Percentiles rank a stretch among this genome's conserved stretches.
Conservation (phyloP, 345 rosid genomes). For the Eucalyptus shirleyi region DNA sequence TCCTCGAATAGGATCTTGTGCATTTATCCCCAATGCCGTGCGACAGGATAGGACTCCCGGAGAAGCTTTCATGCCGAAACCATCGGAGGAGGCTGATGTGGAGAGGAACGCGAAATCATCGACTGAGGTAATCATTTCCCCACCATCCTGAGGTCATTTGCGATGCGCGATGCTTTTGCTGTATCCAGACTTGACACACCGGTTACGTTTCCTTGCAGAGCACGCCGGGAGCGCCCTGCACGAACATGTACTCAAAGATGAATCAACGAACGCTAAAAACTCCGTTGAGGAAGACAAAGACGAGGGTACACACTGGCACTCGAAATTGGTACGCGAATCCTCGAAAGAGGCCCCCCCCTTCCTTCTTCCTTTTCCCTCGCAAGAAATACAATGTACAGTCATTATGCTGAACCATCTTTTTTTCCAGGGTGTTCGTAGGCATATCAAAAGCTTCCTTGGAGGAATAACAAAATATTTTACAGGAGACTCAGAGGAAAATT, state of each 20-base stretch:
- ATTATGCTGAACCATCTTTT: no score
- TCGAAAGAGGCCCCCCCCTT: background rate
- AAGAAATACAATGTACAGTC: no score
- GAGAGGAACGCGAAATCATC: conserved; percentile 58
- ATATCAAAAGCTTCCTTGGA: no score
- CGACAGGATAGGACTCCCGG: conserved; percentile 74
- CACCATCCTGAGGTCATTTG: background rate
- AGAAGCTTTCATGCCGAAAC: conserved; percentile 71
- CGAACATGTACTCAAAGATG: conserved; percentile 59
- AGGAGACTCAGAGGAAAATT: no score
- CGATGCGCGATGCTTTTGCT: background rate
- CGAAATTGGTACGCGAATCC: conserved; percentile 40
- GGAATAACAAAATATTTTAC: no score
- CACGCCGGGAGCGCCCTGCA: conserved; percentile 91
- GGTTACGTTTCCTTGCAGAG: conserved; percentile 23
- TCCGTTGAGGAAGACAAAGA: conserved; percentile 46
- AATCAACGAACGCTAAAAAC: conserved; percentile 47
- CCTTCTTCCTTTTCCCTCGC: no score
- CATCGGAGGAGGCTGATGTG: conserved; percentile 49
- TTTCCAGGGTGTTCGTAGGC: no score
- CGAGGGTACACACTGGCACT: conserved; percentile 32
- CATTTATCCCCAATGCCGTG: background rate
- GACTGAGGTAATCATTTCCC: conserved; percentile 46
- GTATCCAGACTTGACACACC: background rate
- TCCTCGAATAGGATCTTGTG: background rate